Evolutionary conservation across 306 rosid species (phyloP).

Genomic region (Phaseolus lunatus): DNA sequence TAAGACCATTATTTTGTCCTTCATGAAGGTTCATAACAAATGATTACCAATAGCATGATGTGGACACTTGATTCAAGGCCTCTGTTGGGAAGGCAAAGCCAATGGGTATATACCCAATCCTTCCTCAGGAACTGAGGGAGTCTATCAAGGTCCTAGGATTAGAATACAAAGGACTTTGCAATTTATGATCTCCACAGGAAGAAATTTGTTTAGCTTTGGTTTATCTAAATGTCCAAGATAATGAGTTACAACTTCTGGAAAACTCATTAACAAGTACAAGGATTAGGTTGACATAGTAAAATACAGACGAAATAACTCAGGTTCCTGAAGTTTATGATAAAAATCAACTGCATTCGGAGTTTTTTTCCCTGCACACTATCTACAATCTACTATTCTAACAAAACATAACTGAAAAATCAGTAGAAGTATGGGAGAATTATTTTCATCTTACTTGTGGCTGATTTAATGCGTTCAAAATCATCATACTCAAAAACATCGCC

Average conservation of each 20-base stretch:
- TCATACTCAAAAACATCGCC: slow-evolving; percentile 82
- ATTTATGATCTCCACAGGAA: not conserved
- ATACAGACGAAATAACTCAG: slow-evolving; percentile 31
- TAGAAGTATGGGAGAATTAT: slow-evolving; percentile 11
- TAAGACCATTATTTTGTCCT: not conserved
- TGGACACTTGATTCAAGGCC: slow-evolving; percentile 27
- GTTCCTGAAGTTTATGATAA: slow-evolving; percentile 4
- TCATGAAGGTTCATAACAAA: not conserved
- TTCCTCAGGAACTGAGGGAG: slow-evolving; percentile 24
- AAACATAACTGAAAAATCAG: slow-evolving; percentile 32
- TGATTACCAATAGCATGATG: slow-evolving; percentile 21
- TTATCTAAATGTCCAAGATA: slow-evolving; percentile 31
- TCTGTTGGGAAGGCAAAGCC: slow-evolving; percentile 24
- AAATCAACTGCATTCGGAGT: slow-evolving; percentile 19
- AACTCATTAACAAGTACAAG: slow-evolving; percentile 19
- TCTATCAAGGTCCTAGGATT: slow-evolving; percentile 20
- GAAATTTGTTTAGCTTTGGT: slow-evolving; percentile 29
- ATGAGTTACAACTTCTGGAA: not conserved
- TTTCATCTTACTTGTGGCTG: slow-evolving; percentile 72
- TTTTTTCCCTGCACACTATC: slow-evolving; percentile 27
- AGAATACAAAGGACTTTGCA: slow-evolving; percentile 8
- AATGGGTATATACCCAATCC: slow-evolving; percentile 22
- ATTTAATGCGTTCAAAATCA: slow-evolving; percentile 71
- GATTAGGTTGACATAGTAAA: slow-evolving; percentile 28
- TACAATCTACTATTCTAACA: slow-evolving; percentile 36